Percentiles rank a stretch among this genome's conserved stretches.
These are phyloP conservation scores for Buxus sempervirens DNA, from an alignment of 164 flowering plant genomes.

Conservation along the genomic window DNA sequence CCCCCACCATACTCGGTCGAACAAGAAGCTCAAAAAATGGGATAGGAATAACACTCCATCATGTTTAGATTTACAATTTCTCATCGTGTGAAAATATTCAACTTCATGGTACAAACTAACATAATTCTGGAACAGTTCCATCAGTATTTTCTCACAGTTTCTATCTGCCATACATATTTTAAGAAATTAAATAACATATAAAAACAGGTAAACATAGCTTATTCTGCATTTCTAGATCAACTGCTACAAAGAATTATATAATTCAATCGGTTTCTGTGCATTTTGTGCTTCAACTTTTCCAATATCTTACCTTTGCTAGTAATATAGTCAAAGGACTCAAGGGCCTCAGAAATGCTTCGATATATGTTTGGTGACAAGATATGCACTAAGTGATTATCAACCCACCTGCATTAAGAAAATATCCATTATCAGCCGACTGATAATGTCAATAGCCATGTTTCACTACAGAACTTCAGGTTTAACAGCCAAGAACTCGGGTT, in stretches of 20 bases:
- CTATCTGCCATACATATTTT: neutral
- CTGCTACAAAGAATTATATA: too few relatives aligned
- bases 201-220: neutral
- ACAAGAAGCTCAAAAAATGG: neutral
- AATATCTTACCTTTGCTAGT: constrained; percentile 56
- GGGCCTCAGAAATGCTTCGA: constrained; percentile 68
- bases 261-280: too few relatives aligned
- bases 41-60: neutral
- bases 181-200: neutral
- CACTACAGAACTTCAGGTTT: neutral
- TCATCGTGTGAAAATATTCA: neutral
- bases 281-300: too few relatives aligned
- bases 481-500: neutral
- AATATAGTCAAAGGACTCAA: constrained; percentile 83
- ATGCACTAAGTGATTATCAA: constrained; percentile 84
- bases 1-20: neutral
- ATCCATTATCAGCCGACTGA: neutral
- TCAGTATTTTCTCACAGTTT: neutral
- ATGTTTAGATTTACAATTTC: neutral
- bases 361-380: constrained; percentile 83
- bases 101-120: neutral
- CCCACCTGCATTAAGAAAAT: constrained; percentile 59
- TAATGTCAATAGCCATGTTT: neutral
- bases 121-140: neutral
- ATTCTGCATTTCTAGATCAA: too few relatives aligned